A percentile compares a stretch with the other conserved stretches of the same genome.
Conservation (phyloP, 805 yeast species). For the Blastobotrys americana region DNA sequence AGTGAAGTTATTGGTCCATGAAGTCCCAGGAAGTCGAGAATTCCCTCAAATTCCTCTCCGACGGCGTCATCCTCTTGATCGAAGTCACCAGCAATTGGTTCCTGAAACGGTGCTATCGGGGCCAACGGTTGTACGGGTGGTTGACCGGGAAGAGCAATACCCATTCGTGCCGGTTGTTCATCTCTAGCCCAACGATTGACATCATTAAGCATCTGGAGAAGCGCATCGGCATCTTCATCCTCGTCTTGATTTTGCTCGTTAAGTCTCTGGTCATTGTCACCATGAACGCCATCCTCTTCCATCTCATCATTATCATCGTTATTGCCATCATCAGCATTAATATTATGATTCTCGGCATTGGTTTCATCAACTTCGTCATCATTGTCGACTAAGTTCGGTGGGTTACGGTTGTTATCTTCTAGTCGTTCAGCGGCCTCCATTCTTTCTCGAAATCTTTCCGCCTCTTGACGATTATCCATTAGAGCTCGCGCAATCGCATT, state of each 20-base stretch:
- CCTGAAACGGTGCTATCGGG: too few species aligned
- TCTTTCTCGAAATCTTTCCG: too few species aligned
- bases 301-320: background rate
- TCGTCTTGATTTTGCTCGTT: background rate
- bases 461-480: conserved; percentile 2
- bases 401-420: too few species aligned
- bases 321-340: too few species aligned
- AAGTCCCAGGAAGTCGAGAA: conserved; percentile 25
- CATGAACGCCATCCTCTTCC: conserved; percentile 1
- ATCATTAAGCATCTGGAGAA: background rate
- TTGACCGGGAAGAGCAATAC: too few species aligned
- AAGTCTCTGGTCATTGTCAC: background rate
- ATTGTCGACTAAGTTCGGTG: background rate
- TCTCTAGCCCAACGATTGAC: conserved; percentile 7
- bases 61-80: conserved; percentile 11
- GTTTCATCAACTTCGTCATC: background rate
- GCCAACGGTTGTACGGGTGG: too few species aligned
- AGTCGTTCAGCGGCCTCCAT: too few species aligned
- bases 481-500: conserved; percentile 2
- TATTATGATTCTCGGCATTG: too few species aligned
- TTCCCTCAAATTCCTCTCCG: conserved; percentile 16
- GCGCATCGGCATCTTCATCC: conserved; percentile 1
- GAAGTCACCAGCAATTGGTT: conserved; percentile 6
- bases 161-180: too few species aligned
- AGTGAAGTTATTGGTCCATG: conserved; percentile 21